phyloP scores from a whole-genome alignment of 768 basidiomycete species.

The Cystobasidium onofrii region DNA sequence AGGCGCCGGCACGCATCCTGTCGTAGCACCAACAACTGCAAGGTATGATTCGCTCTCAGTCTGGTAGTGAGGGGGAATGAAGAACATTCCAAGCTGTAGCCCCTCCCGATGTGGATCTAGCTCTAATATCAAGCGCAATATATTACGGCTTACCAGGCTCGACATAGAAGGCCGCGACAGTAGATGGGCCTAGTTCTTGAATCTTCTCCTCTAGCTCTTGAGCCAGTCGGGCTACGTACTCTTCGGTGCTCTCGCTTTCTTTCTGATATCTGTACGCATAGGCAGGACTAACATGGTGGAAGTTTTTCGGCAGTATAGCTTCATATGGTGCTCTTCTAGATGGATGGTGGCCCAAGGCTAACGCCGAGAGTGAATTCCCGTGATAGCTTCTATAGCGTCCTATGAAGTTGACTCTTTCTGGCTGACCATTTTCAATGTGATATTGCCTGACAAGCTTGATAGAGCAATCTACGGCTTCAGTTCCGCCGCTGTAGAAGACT shows the following conservation, averaged over 20 bases:
- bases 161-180: slow-evolving; percentile 51
- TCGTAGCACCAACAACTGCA: slow-evolving; percentile 76
- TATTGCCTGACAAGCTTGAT: background rate
- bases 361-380: slow-evolving; percentile 67
- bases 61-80: too few species aligned
- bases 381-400: slow-evolving; percentile 71
- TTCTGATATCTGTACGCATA: slow-evolving; percentile 71
- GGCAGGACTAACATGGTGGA: slow-evolving; percentile 80
- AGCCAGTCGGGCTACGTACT: slow-evolving; percentile 68
- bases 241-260: slow-evolving; percentile 62
- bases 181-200: slow-evolving; percentile 68
- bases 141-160: slow-evolving; percentile 38
- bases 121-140: too few species aligned
- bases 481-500: slow-evolving; percentile 2
- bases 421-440: background rate
- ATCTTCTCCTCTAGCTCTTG: slow-evolving; percentile 81
- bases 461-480: background rate
- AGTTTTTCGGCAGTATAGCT: slow-evolving; percentile 43
- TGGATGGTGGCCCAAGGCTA: slow-evolving; percentile 63
- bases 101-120: too few species aligned
- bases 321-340: slow-evolving; percentile 27
- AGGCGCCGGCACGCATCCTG: slow-evolving; percentile 66
- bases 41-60: background rate
- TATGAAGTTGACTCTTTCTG: slow-evolving; percentile 65
- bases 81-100: too few species aligned